These are phyloP conservation scores for Davidsoniella neocaledoniae DNA, from an alignment of 2,329 filamentous ascomycete genomes.

Conservation along the genomic window DNA sequence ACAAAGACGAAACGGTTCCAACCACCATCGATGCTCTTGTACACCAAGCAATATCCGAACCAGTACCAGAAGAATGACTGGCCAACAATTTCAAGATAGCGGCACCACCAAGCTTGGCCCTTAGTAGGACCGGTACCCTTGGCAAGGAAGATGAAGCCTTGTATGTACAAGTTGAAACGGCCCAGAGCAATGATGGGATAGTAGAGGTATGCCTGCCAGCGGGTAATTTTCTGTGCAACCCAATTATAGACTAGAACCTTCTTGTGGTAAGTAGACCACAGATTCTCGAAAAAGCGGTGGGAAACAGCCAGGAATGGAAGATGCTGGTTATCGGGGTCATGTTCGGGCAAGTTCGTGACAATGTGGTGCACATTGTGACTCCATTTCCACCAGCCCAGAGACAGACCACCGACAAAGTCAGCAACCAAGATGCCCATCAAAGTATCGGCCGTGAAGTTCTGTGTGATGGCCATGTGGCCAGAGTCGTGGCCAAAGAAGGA, in stretches of 20 bases:
- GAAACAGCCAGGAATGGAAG: slow-evolving; percentile 79
- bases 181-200: slow-evolving; percentile 68
- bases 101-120: slow-evolving; percentile 68
- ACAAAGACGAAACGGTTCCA: slow-evolving; percentile 57
- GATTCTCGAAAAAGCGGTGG: slow-evolving; percentile 56
- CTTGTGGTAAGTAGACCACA: slow-evolving; percentile 72
- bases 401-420: slow-evolving; percentile 76
- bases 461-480: slow-evolving; percentile 94
- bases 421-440: slow-evolving; percentile 81
- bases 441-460: slow-evolving; percentile 68
- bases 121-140: slow-evolving; percentile 52
- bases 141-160: slow-evolving; percentile 66
- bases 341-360: slow-evolving; percentile 85
- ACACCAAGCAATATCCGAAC: slow-evolving; percentile 72
- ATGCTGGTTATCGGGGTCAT: slow-evolving; percentile 89
- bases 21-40: slow-evolving; percentile 52
- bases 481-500: slow-evolving; percentile 91
- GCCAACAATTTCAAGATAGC: slow-evolving; percentile 61
- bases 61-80: slow-evolving; percentile 72
- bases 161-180: slow-evolving; percentile 71
- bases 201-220: slow-evolving; percentile 67
- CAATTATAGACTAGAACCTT: slow-evolving; percentile 62
- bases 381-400: slow-evolving; percentile 91
- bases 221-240: slow-evolving; percentile 51
- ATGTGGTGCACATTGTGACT: slow-evolving; percentile 96